Base-by-base conservation (phyloP, 257 asterid species). In the Anisodus acutangulus region DNA sequence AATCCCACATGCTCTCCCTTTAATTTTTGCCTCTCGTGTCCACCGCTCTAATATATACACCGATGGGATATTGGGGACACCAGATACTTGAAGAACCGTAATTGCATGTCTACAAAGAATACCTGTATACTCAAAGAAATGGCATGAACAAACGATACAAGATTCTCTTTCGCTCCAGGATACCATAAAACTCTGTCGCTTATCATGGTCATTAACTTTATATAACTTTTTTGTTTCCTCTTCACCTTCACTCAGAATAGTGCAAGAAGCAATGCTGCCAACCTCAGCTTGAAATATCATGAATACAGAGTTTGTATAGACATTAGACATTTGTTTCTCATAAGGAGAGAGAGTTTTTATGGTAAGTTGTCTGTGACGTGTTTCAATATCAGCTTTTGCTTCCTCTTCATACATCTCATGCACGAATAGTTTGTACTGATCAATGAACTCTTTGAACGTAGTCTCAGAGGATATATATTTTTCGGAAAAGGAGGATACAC, bases 91-190 rank as follows among this genome's bases (percentile, higher is more conserved):
- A 78, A 91, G 90, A 60, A 88, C 90, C 59, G 66, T 83, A 58
- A 90, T 70, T 76, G 90, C 87, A 80, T 89, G 93, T 72, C 93
- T 87, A 84, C 91, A 90, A 22, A 91, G 92, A 81, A 86, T 83
- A 60, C 91, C 93, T 35, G 37, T 64, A 79, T 70, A 88, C 66
- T 91, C 93, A 84, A 87, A 91, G 68, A 83, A 80, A 82, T 26
- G 88, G 85, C 92, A 91, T 53, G 85, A 86, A 81, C 93, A 90
- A 70, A 54, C 53, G 17, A 89, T 64, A 26, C 51, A 72, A 16
- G 79, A 78, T 66, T 66, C 69, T 68, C 80, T 84, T 85, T 76
- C 87, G 67, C 83, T 85, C 91, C 88, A 87, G 2, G 87, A 79
- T 64, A 88, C 90, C 41, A 59, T 79, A 60, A 89, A 90, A 51